Base-by-base conservation (phyloP, 106 monocot genomes). In the Chionographis japonica region DNA sequence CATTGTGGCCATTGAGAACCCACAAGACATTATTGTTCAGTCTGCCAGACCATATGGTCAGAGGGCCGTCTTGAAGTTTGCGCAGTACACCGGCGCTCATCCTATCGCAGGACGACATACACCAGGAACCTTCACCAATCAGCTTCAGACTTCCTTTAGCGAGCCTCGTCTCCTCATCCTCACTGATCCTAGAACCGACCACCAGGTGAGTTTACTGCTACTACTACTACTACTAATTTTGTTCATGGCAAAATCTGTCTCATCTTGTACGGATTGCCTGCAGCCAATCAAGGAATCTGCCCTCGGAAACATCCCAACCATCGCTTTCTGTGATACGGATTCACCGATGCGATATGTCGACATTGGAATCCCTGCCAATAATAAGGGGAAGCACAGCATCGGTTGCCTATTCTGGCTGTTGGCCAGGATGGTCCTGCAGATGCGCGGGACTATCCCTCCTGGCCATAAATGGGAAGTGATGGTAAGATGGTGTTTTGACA, bases 41-140 rank as follows among this genome's bases (percentile, higher is more conserved):
- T 81, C 81, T 14, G 81, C 81, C n/a, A 76, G 81, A 43, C 76
- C 81, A 39, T 81, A 76, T 57, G 81, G 81, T n/a, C 81, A 81
- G 63, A 76, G 81, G 42, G 81, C 81, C 62, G 81, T 76, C 10
- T 56, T 81, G 61, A 81, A 76, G 68, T 81, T 81, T 63, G 81
- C 81, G 5, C 81, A 81, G 66, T 72, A 81, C 68, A 81, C 70
- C n/a, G 81, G 81, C 40, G 81, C 76, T 40, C 76, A 81, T 42
- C 67, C 81, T 36, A 81, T 81, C 52, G 81, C 81, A 50, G 81
- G 76, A 27, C 70, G 81, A 20, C 81, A 81, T 40, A 81, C 81
- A 13, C 81, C 81, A 35, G 81, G 81, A 15, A 81, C 81, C 35
- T 81, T 81, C 65, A 81, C 81, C 46, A 81, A 76, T 43, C 76